Evolutionary conservation across 179 eudicot genomes (phyloP).

Genomic region (Heliamphora pulchella): DNA sequence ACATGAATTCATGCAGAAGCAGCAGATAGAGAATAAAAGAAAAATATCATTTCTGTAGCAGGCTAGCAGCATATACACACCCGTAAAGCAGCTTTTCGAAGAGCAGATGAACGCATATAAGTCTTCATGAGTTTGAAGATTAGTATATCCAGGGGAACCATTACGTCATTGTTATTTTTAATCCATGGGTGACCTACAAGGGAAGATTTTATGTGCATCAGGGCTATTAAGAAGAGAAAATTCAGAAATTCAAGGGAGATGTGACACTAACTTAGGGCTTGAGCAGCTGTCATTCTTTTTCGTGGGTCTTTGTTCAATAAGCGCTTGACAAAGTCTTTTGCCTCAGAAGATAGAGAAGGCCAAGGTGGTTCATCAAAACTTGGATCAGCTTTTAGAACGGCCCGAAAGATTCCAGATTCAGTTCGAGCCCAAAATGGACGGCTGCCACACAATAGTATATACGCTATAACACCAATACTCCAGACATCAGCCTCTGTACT

Average conservation of each 20-base stretch:
- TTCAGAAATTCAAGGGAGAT: neutral
- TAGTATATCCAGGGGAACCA: constrained; percentile 62
- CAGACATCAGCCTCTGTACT: constrained; percentile 83
- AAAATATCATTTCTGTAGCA: neutral
- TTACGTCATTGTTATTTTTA: constrained; percentile 38
- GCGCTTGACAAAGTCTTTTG: constrained; percentile 76
- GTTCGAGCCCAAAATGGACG: constrained; percentile 99
- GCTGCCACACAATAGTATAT: constrained; percentile 82
- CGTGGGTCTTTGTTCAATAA: constrained; percentile 74
- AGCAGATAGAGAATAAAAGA: neutral
- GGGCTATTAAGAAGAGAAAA: constrained; percentile 6
- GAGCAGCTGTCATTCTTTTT: constrained; percentile 82
- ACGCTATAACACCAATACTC: constrained; percentile 91
- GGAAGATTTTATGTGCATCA: constrained; percentile 1
- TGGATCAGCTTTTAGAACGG: constrained; percentile 83
- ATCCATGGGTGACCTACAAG: constrained; percentile 88
- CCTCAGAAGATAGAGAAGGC: constrained; percentile 71
- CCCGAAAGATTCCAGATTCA: constrained; percentile 83
- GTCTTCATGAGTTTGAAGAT: constrained; percentile 63
- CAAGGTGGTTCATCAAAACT: constrained; percentile 76
- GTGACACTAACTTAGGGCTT: constrained; percentile 63
- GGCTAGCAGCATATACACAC: constrained; percentile 27
- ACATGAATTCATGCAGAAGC: neutral
- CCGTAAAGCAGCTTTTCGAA: constrained; percentile 75
- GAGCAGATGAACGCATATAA: constrained; percentile 74